phyloP scores from a whole-genome alignment of 768 basidiomycete genomes.

The Mycena sanguinolenta region DNA sequence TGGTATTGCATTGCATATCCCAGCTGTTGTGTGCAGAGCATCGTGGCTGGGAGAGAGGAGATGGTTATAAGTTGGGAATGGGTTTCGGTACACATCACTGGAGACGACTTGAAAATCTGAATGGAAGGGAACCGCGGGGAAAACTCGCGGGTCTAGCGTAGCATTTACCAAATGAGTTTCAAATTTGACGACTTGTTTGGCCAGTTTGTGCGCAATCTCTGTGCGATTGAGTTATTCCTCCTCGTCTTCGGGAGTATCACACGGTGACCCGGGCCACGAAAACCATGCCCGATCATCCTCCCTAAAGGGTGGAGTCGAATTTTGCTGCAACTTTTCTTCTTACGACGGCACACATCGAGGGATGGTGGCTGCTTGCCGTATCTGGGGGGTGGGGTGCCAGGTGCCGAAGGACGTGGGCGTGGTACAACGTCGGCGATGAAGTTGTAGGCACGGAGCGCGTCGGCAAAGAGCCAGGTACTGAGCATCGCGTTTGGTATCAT shows the following conservation, averaged over 20 bases:
- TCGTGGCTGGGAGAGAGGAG: constrained; percentile 68
- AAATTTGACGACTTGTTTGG: constrained; percentile 79
- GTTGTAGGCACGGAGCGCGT: too few relatives aligned
- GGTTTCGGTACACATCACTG: constrained; percentile 84
- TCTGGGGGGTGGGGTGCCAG: too few relatives aligned
- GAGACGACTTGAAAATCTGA: not conserved
- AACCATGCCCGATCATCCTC: constrained; percentile 71
- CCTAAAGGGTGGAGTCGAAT: constrained; percentile 34
- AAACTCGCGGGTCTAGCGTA: constrained; percentile 82
- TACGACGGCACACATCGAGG: too few relatives aligned
- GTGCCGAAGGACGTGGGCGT: too few relatives aligned
- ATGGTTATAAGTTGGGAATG: constrained; percentile 91
- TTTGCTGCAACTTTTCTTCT: constrained; percentile 50
- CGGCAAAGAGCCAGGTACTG: too few relatives aligned
- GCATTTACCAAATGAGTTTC: constrained; percentile 84
- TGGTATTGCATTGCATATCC: too few relatives aligned
- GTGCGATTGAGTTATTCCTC: constrained; percentile 66
- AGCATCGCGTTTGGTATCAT: too few relatives aligned
- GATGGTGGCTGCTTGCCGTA: too few relatives aligned
- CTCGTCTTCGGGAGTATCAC: constrained; percentile 76
- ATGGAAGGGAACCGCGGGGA: not conserved
- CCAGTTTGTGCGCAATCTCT: constrained; percentile 71
- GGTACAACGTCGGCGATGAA: too few relatives aligned
- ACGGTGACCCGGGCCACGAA: constrained; percentile 90
- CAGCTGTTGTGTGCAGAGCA: too few relatives aligned